phyloP scores from a whole-genome alignment of 306 rosid genomes.

The Mimosa pudica region DNA sequence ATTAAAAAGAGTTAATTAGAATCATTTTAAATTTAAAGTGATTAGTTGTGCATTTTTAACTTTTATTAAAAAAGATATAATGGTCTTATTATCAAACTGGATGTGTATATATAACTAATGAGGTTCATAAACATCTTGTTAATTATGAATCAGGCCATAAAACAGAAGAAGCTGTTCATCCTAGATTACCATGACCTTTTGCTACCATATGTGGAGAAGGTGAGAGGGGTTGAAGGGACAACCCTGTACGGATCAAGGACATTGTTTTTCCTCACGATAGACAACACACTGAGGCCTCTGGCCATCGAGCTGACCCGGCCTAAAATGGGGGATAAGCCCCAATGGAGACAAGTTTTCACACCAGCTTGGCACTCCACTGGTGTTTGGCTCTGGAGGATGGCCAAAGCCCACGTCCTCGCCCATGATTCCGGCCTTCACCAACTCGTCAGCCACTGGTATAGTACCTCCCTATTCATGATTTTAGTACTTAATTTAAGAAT shows the following conservation, averaged over 20 bases:
- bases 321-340: constrained; percentile 60
- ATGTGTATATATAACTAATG: background rate
- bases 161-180: constrained; percentile 64
- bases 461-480: constrained; percentile 33
- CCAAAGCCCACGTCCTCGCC: constrained; percentile 83
- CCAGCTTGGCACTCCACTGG: constrained; percentile 67
- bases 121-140: background rate
- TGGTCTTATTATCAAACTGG: too few species aligned
- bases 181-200: constrained; percentile 81
- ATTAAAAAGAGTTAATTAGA: too few species aligned
- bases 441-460: constrained; percentile 92
- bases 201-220: constrained; percentile 64
- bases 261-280: constrained; percentile 58
- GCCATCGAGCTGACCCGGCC: constrained; percentile 85
- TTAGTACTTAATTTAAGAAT: too few species aligned
- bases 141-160: constrained; percentile 48
- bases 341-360: constrained; percentile 61
- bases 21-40: too few species aligned
- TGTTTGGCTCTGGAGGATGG: constrained; percentile 90
- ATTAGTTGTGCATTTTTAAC: too few species aligned
- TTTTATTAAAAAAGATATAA: too few species aligned
- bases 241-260: constrained; percentile 84
- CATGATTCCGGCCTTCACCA: constrained; percentile 87
- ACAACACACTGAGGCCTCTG: constrained; percentile 57
- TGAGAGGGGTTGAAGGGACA: constrained; percentile 59